Evolutionary conservation across 805 yeast genomes (phyloP).

Genomic region (Tetrapisispora nanseiensis): DNA sequence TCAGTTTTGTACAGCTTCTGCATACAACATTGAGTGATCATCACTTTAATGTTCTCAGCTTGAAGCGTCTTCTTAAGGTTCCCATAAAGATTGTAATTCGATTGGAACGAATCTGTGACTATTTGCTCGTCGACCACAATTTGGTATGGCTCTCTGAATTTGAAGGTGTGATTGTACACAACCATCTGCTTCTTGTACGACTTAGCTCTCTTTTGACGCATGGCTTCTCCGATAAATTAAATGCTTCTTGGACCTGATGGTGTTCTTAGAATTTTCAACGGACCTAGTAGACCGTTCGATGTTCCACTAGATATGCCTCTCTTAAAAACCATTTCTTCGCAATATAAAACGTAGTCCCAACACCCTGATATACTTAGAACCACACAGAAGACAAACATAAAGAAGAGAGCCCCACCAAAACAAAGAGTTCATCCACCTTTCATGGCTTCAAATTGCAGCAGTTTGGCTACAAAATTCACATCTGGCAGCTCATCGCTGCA

Average conservation of each 20-base stretch:
- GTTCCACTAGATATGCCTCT: no score
- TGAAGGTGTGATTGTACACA: constrained; percentile 74
- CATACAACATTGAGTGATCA: constrained; percentile 95
- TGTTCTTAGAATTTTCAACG: no score
- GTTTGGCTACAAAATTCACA: no score
- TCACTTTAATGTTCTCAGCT: constrained; percentile 62
- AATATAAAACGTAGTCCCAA: no score
- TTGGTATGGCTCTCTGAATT: constrained; percentile 90
- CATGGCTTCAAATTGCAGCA: no score
- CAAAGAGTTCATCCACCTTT: no score
- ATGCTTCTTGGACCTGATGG: no score
- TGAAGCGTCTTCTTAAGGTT: constrained; percentile 77
- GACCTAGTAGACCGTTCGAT: no score
- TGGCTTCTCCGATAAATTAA: constrained; percentile 20
- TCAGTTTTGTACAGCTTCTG: constrained; percentile 66
- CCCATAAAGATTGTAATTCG: constrained; percentile 70
- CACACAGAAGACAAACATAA: no score
- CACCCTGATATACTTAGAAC: no score
- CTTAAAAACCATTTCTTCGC: no score
- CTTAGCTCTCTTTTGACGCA: constrained; percentile 96
- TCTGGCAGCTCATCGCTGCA: constrained; percentile 1
- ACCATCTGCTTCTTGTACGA: constrained; percentile 88
- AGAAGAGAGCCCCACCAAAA: no score
- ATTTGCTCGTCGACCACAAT: constrained; percentile 76
- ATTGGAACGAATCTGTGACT: constrained; percentile 51